phyloP scores from a whole-genome alignment of 805 yeast species.

The Lipomyces spencermartinsiae region DNA sequence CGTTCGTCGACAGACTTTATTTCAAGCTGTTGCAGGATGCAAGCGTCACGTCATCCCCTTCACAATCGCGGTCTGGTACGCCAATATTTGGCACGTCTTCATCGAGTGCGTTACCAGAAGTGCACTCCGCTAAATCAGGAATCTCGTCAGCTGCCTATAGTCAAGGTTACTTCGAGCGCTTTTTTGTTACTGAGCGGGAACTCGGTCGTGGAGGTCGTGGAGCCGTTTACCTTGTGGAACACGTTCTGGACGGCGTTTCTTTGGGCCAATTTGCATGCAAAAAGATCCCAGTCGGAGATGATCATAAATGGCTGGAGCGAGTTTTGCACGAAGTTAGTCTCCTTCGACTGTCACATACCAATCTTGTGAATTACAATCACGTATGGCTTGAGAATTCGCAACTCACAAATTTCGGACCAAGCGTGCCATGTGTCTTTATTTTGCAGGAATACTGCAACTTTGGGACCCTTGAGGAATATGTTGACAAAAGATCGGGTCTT shows the following conservation, averaged over 20 bases:
- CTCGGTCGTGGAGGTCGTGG: conserved; percentile 88
- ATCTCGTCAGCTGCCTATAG: conserved; percentile 67
- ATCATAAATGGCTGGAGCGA: conserved; percentile 67
- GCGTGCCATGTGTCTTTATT: conserved; percentile 76
- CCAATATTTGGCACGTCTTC: conserved; percentile 9
- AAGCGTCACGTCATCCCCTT: neutral
- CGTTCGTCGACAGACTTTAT: conserved; percentile 31
- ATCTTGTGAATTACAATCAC: conserved; percentile 84
- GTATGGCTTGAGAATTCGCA: conserved; percentile 84
- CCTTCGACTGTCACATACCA: conserved; percentile 59
- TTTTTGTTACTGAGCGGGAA: conserved; percentile 65
- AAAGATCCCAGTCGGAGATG: conserved; percentile 82
- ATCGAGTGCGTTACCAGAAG: neutral
- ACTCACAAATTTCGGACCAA: conserved; percentile 59
- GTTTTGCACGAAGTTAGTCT: conserved; percentile 81
- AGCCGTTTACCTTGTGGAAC: conserved; percentile 82
- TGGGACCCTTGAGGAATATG: conserved; percentile 79
- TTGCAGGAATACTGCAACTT: conserved; percentile 89
- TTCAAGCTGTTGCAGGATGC: conserved; percentile 30
- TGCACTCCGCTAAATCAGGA: conserved; percentile 15
- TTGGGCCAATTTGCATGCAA: conserved; percentile 85
- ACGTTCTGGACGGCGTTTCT: conserved; percentile 70
- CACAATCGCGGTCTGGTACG: conserved; percentile 1
- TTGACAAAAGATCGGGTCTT: conserved; percentile 49
- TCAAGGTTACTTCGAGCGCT: conserved; percentile 75